phyloP scores from a whole-genome alignment of 768 basidiomycete genomes.

The Auricularia heimuer region DNA sequence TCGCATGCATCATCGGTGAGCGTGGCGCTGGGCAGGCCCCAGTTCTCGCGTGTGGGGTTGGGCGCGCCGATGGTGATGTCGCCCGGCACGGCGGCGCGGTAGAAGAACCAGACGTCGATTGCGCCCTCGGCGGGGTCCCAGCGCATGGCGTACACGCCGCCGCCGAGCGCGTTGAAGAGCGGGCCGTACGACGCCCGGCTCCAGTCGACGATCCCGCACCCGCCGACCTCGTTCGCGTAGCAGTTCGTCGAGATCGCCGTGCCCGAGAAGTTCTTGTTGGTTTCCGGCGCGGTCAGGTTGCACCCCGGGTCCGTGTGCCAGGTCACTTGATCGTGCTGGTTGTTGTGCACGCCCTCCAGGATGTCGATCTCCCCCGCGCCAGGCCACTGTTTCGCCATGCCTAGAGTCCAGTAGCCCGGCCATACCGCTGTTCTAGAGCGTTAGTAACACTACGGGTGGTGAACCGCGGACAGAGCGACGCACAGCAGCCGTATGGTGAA shows the following conservation, averaged over 20 bases:
- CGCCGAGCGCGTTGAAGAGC: constrained; percentile 66
- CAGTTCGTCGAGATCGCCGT: constrained; percentile 40
- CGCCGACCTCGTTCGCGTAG: constrained; percentile 48
- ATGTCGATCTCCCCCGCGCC: constrained; percentile 65
- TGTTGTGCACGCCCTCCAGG: constrained; percentile 77
- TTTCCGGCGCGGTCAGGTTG: constrained; percentile 37
- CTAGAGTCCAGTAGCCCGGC: constrained; percentile 66
- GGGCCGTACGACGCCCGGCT: constrained; percentile 78
- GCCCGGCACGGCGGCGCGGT: constrained; percentile 61
- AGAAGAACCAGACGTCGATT: constrained; percentile 77
- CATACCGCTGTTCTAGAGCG: constrained; percentile 45
- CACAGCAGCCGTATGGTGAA: constrained; percentile 87
- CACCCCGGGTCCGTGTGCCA: constrained; percentile 37
- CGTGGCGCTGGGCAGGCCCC: constrained; percentile 59
- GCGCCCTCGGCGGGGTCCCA: constrained; percentile 59
- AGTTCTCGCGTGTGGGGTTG: constrained; percentile 40
- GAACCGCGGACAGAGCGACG: constrained; percentile 13
- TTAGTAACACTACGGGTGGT: neutral
- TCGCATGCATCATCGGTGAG: constrained; percentile 48
- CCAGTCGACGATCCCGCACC: constrained; percentile 72
- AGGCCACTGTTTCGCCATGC: neutral
- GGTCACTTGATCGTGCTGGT: constrained; percentile 75
- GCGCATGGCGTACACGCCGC: constrained; percentile 83
- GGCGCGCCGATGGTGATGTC: constrained; percentile 57
- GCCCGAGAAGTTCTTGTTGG: constrained; percentile 42